These are phyloP conservation scores for Coemansia biformis DNA, from an alignment of 192 early-diverging fungal genomes.

Conservation along the genomic window DNA sequence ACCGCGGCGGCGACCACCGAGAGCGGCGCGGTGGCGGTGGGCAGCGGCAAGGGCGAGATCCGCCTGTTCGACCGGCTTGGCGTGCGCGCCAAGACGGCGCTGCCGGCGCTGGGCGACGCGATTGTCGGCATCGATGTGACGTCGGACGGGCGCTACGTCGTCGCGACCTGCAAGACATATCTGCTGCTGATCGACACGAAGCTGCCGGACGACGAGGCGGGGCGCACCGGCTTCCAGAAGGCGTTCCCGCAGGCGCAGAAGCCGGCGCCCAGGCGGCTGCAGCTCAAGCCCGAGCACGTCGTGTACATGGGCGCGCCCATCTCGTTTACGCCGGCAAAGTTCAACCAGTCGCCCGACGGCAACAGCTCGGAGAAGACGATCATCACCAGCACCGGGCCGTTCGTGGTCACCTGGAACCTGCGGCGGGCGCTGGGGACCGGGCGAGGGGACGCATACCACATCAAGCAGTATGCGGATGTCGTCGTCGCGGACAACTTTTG, in stretches of 20 bases:
- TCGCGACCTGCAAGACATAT: conserved; percentile 86
- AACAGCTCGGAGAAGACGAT: conserved; percentile 65
- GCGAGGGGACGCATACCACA: conserved; percentile 70
- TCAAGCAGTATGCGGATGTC: conserved; percentile 76
- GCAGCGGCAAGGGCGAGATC: conserved; percentile 81
- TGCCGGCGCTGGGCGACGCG: conserved; percentile 83
- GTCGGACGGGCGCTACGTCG: conserved; percentile 73
- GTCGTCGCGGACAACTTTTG: conserved; percentile 91
- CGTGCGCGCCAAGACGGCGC: conserved; percentile 75
- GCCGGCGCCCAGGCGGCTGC: conserved; percentile 68
- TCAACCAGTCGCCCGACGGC: conserved; percentile 72
- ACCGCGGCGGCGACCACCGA: conserved; percentile 67
- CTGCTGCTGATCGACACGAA: conserved; percentile 76
- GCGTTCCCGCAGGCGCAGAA: conserved; percentile 59
- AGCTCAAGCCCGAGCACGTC: conserved; percentile 84
- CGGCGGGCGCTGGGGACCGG: conserved; percentile 71
- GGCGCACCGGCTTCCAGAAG: conserved; percentile 65
- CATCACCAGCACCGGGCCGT: conserved; percentile 84
- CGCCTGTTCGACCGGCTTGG: conserved; percentile 75
- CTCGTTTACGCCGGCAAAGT: conserved; percentile 81
- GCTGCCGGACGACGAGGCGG: conserved; percentile 50
- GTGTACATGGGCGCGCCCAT: conserved; percentile 66
- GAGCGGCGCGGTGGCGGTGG: conserved; percentile 77
- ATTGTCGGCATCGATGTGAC: conserved; percentile 88
- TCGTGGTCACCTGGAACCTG: conserved; percentile 91